Conservation (phyloP, 306 rosid genomes). For the Malus fusca region DNA sequence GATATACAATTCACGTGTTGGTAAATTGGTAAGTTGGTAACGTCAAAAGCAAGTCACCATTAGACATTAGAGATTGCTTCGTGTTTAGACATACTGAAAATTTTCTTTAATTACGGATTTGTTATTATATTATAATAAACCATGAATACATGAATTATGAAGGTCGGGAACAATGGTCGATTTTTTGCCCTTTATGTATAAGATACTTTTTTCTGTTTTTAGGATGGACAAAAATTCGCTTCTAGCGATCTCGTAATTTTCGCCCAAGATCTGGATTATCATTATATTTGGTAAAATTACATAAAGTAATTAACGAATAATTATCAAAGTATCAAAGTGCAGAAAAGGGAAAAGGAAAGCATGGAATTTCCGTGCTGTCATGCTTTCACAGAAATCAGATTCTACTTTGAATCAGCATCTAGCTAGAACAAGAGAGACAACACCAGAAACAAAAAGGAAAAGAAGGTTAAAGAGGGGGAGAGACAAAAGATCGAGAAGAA, state of each 20-base stretch:
- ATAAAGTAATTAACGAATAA: not conserved
- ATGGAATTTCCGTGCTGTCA: slow-evolving; percentile 4
- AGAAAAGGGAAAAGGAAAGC: not conserved
- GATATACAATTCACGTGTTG: too few relatives aligned
- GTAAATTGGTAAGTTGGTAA: too few relatives aligned
- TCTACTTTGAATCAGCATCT: slow-evolving; percentile 37
- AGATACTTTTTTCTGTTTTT: slow-evolving; percentile 5
- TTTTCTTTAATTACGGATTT: not conserved
- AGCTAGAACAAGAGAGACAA: slow-evolving; percentile 18
- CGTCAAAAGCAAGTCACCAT: not conserved
- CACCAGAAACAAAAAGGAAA: slow-evolving; percentile 17
- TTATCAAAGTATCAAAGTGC: slow-evolving; percentile 21
- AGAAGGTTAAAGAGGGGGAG: not conserved
- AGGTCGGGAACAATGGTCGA: not conserved
- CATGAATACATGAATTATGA: not conserved
- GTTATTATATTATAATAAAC: not conserved
- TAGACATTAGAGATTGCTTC: not conserved
- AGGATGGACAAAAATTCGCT: not conserved
- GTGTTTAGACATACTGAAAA: too few relatives aligned
- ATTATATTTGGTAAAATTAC: not conserved
- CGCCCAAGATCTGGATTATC: not conserved
- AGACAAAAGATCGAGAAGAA: not conserved
- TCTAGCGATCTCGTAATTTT: not conserved
- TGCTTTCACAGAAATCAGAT: not conserved
- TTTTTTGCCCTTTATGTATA: not conserved